Evolutionary conservation across 208 protist species (phyloP).

Genomic region (Trypanosoma scelopori): DNA sequence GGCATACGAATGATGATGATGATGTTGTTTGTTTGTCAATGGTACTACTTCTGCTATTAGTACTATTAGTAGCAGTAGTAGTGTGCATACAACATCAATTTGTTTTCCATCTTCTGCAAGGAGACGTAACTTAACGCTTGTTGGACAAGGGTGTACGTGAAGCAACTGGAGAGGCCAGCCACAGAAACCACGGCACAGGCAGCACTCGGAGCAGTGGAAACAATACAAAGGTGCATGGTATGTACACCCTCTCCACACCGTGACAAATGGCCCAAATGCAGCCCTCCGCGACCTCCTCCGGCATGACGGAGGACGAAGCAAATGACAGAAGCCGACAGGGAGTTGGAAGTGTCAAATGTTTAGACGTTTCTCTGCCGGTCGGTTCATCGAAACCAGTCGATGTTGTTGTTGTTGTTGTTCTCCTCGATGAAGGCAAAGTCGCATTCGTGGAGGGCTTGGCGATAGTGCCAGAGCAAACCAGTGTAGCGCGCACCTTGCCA

Average conservation of each 20-base stretch:
- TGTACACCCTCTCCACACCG: conserved; percentile 28
- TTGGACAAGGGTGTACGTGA: background rate
- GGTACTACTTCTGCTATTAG: conserved; percentile 19
- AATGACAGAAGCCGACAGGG: background rate
- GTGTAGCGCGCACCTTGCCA: conserved; percentile 26
- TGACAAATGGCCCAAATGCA: conserved; percentile 27
- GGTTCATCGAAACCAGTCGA: background rate
- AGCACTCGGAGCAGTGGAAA: conserved; percentile 23
- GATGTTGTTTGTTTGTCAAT: conserved; percentile 14
- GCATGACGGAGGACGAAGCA: background rate
- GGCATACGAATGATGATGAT: background rate
- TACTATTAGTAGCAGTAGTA: no score
- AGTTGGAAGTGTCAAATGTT: background rate
- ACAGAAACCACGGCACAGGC: conserved; percentile 31
- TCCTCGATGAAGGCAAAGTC: conserved; percentile 1
- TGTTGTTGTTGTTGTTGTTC: background rate
- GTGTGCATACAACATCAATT: no score
- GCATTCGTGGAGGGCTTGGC: background rate
- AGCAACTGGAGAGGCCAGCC: conserved; percentile 7
- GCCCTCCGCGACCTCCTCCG: conserved; percentile 14
- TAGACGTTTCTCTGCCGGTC: background rate
- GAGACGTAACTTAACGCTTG: no score
- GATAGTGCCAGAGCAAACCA: conserved; percentile 24
- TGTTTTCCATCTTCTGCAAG: no score
- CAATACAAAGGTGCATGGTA: conserved; percentile 16